Evolutionary conservation across 306 rosid genomes (phyloP).

Genomic region (Senna siamea): DNA sequence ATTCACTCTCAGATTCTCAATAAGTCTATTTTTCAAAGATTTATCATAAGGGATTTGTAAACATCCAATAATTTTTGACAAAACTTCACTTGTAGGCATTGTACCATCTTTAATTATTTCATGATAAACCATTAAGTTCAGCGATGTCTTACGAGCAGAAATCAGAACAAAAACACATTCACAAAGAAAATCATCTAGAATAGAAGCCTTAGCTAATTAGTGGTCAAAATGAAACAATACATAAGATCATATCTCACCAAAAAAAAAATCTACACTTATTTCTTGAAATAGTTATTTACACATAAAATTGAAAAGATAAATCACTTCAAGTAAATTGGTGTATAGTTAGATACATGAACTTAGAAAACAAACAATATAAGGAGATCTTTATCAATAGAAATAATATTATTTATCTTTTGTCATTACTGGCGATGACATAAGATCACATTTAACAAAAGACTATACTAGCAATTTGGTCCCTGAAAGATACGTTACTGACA

Average conservation of each 20-base stretch:
- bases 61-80: constrained; percentile 92
- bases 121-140: constrained; percentile 83
- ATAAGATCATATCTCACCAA: too few species aligned
- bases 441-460: too few species aligned
- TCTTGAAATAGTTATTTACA: not conserved
- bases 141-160: constrained; percentile 67
- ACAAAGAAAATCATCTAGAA: constrained; percentile 40
- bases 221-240: constrained; percentile 25
- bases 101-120: constrained; percentile 71
- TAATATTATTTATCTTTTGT: constrained; percentile 22
- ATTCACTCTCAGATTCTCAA: constrained; percentile 71
- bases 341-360: constrained; percentile 1
- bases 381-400: constrained; percentile 11
- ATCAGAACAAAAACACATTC: constrained; percentile 31
- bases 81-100: constrained; percentile 66
- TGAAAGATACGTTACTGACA: too few species aligned
- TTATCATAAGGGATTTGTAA: constrained; percentile 70
- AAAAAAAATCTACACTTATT: constrained; percentile 20
- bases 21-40: constrained; percentile 63
- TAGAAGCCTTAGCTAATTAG: constrained; percentile 29
- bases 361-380: constrained; percentile 1
- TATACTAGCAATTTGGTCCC: too few species aligned
- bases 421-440: constrained; percentile 5
- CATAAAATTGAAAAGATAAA: not conserved
- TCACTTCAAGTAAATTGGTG: constrained; percentile 16